Evolutionary conservation across 441 rosid species (phyloP).

Genomic region (Syzygium malaccense): DNA sequence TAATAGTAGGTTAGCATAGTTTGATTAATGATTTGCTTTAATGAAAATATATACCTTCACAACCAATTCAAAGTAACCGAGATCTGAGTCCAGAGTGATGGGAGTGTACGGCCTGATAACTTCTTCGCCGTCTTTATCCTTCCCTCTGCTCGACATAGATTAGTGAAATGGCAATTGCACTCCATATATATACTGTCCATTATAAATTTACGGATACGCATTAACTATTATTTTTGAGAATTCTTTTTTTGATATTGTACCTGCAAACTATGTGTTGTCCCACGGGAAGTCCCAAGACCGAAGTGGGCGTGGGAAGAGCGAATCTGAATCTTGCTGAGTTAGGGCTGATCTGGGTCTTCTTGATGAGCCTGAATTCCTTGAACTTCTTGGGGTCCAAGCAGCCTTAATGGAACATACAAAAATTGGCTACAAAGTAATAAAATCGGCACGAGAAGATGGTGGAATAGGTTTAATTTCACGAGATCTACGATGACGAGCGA

Average conservation of each 20-base stretch:
- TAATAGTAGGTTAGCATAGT: no score
- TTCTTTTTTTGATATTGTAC: neutral
- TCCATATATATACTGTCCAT: neutral
- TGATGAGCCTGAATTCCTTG: slow-evolving; percentile 1
- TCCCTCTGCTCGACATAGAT: neutral
- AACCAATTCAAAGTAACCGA: slow-evolving; percentile 11
- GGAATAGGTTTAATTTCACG: neutral
- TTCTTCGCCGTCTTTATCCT: slow-evolving; percentile 1
- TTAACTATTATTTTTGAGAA: neutral
- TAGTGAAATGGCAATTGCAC: neutral
- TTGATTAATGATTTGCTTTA: neutral
- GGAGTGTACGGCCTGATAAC: slow-evolving; percentile 7
- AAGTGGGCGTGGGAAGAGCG: slow-evolving; percentile 10
- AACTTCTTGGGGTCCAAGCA: slow-evolving; percentile 7
- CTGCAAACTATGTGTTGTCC: slow-evolving; percentile 5
- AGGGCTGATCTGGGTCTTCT: slow-evolving; percentile 1
- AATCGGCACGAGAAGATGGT: neutral
- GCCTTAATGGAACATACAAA: neutral
- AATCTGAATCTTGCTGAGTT: slow-evolving; percentile 1
- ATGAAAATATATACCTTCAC: neutral
- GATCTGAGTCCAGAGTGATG: slow-evolving; percentile 14
- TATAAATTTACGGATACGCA: neutral
- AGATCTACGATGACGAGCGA: neutral
- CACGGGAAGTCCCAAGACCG: neutral
- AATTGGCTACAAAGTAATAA: neutral